Evolutionary conservation across 352 stramenopile species (phyloP).

Genomic region (Globisporangium carolinianum): DNA sequence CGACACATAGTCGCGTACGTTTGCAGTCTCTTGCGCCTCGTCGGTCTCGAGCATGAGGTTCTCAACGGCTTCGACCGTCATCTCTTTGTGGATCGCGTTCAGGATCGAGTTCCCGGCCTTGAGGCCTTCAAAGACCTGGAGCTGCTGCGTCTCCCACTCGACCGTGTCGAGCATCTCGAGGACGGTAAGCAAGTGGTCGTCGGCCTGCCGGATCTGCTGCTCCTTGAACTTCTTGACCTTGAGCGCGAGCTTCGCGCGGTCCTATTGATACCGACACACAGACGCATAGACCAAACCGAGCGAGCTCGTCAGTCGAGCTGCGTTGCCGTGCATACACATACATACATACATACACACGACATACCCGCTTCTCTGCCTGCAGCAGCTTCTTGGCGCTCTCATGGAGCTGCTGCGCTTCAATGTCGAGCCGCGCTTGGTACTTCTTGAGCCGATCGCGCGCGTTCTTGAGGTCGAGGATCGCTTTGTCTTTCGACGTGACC

Average conservation of each 20-base stretch:
- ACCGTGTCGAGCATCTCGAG: conserved; percentile 84
- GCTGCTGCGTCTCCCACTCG: conserved; percentile 84
- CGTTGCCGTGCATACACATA: not conserved
- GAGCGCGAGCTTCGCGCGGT: conserved; percentile 79
- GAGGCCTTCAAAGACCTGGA: conserved; percentile 84
- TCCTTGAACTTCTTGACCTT: conserved; percentile 90
- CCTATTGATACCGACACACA: conserved; percentile 22
- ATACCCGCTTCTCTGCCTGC: conserved; percentile 54
- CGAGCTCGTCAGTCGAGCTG: too few species aligned
- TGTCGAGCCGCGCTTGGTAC: conserved; percentile 76
- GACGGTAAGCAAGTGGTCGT: conserved; percentile 83
- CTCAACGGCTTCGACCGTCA: conserved; percentile 83
- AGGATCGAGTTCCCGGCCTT: conserved; percentile 85
- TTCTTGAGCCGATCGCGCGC: conserved; percentile 81
- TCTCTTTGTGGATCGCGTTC: conserved; percentile 87
- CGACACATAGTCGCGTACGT: conserved; percentile 29
- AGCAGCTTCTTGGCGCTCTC: conserved; percentile 75
- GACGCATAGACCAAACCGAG: not conserved
- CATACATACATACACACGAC: not conserved
- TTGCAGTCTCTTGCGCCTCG: conserved; percentile 71
- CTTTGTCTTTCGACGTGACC: conserved; percentile 86
- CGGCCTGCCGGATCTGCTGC: conserved; percentile 81
- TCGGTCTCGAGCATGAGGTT: conserved; percentile 86
- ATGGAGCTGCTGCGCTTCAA: conserved; percentile 74
- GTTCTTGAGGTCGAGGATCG: conserved; percentile 86